phyloP scores from a whole-genome alignment of 306 rosid species.

The Glycyrrhiza uralensis region DNA sequence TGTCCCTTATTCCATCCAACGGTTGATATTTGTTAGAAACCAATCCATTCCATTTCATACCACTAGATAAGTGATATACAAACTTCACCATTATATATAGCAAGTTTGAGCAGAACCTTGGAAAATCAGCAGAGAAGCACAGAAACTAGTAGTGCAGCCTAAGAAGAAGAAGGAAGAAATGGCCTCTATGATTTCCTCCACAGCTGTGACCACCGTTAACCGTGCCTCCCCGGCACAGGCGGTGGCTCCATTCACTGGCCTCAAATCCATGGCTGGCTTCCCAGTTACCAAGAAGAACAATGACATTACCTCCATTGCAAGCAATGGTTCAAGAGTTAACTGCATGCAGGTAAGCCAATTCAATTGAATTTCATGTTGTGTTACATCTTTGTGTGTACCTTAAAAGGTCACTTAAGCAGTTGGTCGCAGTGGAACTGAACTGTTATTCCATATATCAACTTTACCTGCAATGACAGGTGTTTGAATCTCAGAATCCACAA shows the following conservation, averaged over 20 bases:
- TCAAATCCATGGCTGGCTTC: conserved; percentile 54
- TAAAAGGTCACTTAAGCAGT: neutral
- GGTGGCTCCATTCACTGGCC: conserved; percentile 73
- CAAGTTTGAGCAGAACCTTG: neutral
- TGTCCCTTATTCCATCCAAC: conserved; percentile 32
- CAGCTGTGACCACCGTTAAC: conserved; percentile 47
- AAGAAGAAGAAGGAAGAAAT: conserved; percentile 27
- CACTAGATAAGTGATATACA: conserved; percentile 25
- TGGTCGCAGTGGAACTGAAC: no score
- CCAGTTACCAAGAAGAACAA: conserved; percentile 55
- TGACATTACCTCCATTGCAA: conserved; percentile 63
- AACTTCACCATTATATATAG: conserved; percentile 35
- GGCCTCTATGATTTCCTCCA: conserved; percentile 64
- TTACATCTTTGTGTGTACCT: neutral
- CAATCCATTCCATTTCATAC: conserved; percentile 8
- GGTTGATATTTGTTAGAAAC: neutral
- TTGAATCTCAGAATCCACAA: no score
- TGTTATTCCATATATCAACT: no score
- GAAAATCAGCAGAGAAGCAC: neutral
- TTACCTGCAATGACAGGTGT: no score
- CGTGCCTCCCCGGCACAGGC: conserved; percentile 50
- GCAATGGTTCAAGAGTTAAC: conserved; percentile 71
- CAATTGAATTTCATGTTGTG: neutral
- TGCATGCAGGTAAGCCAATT: conserved; percentile 54
- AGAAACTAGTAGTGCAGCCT: neutral